Evolutionary conservation across 208 protist species (phyloP).

Genomic region (Trypanosoma avium): DNA sequence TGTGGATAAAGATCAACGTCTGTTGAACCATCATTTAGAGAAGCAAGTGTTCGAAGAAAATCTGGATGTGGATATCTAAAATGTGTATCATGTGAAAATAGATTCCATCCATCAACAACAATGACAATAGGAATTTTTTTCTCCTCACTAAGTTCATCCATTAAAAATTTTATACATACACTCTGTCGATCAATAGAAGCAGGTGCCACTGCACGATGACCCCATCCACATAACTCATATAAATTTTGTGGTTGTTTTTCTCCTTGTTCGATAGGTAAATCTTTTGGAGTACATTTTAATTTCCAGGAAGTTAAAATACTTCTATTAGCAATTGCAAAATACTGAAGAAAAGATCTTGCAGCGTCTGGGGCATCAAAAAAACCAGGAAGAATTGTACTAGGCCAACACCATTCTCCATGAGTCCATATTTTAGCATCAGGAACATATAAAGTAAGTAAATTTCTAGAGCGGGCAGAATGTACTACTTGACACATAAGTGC

Average conservation of each 20-base stretch:
- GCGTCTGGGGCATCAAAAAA: slow-evolving; percentile 93
- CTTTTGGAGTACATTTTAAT: slow-evolving; percentile 70
- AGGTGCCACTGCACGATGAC: slow-evolving; percentile 68
- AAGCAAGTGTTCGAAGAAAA: slow-evolving; percentile 82
- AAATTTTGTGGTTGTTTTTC: slow-evolving; percentile 73
- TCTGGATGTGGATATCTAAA: slow-evolving; percentile 91
- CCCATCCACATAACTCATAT: slow-evolving; percentile 86
- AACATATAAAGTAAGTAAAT: slow-evolving; percentile 81
- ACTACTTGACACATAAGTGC: slow-evolving; percentile 88
- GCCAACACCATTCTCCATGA: slow-evolving; percentile 91
- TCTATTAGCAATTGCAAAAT: slow-evolving; percentile 76
- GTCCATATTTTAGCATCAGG: slow-evolving; percentile 87
- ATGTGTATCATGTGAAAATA: slow-evolving; percentile 90
- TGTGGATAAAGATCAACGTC: slow-evolving; percentile 89
- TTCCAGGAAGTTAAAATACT: slow-evolving; percentile 52
- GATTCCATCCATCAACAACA: slow-evolving; percentile 89
- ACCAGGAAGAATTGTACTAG: slow-evolving; percentile 86
- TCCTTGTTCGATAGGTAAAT: slow-evolving; percentile 81
- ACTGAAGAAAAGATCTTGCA: slow-evolving; percentile 73
- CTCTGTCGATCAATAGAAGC: slow-evolving; percentile 89
- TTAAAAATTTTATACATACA: slow-evolving; percentile 88
- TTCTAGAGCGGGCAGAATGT: slow-evolving; percentile 77
- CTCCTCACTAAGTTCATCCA: slow-evolving; percentile 86
- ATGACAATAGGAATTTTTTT: slow-evolving; percentile 85
- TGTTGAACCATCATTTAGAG: slow-evolving; percentile 72